Base-by-base conservation (phyloP, 2,329 filamentous ascomycete genomes). In the Aspergillus quadricinctus region DNA sequence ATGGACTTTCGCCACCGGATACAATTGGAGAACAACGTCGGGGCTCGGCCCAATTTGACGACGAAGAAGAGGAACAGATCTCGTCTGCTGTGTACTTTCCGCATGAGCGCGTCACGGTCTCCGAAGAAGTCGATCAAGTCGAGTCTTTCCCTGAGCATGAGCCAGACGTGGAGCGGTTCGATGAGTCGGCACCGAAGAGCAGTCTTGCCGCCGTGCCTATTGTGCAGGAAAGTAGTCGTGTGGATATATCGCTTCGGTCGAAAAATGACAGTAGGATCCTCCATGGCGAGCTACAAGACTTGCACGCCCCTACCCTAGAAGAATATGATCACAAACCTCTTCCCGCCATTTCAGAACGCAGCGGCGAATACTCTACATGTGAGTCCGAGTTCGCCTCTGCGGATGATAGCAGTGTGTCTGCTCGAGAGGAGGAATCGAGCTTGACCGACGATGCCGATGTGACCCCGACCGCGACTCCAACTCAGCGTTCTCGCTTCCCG, bases 11-110 rank as follows among this genome's bases (percentile, higher is more conserved):
- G 3, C 57, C 61, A 2, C 57, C 67, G 1, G 65, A 65, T 49
- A 64, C 64, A 7, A 54, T 65, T 25, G 56, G 60, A 48, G 67
- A 63, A 45, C 63, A 61, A 9, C 61, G 55, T 45, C 61, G 61
- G 29, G 61, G 57, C 27, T 64, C 64, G 7, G 60, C 61, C 9
- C 69, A 66, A 23, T 73, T 75, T 27, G 81, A 81, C 35, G 80
- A 82, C 49, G 80, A 83, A n/a, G 82, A 84, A 35, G 84, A 83
- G 54, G 84, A 87, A 66, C 83, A 85, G 58, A 87, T 87, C 41
- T 84, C 83, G 0, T 86, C 83, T 28, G 84, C 84, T 11, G 75
- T 85, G 35, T 87, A 87, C 67, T 86, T 83, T 61, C 84, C 84
- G 25, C 84, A 87, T 71, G 80, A 84, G 61, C 80, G 81, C 23